These are phyloP conservation scores for Linnemannia schmuckeri DNA, from an alignment of 192 early-diverging fungal species.

Conservation along the genomic window DNA sequence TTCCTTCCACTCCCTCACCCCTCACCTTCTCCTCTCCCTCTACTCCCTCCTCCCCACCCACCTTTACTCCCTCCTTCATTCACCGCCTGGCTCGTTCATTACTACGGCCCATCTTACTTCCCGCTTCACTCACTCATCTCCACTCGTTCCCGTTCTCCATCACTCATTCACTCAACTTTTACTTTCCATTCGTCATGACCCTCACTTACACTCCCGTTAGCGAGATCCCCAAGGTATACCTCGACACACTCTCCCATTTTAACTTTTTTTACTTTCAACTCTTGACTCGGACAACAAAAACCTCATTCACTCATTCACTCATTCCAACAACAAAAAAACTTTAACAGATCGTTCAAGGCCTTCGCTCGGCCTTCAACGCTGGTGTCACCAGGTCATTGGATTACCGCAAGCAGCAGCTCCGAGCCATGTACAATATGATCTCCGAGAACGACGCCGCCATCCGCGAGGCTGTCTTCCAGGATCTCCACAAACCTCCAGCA, in stretches of 20 bases:
- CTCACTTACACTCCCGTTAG: slow-evolving; percentile 35
- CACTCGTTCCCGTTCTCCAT: not conserved
- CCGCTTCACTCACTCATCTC: not conserved
- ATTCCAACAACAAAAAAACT: not conserved
- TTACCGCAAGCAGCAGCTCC: slow-evolving; percentile 74
- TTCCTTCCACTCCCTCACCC: not conserved
- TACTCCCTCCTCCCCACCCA: not conserved
- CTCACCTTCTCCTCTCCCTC: not conserved
- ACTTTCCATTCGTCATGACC: slow-evolving; percentile 22
- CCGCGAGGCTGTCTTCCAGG: slow-evolving; percentile 70
- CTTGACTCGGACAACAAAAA: not conserved
- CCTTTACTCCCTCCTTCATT: not conserved
- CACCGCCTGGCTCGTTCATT: slow-evolving; percentile 20
- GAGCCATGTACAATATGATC: slow-evolving; percentile 70
- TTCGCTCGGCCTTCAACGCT: slow-evolving; percentile 53
- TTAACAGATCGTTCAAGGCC: slow-evolving; percentile 54
- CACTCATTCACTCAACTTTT: not conserved
- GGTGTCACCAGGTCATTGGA: slow-evolving; percentile 61
- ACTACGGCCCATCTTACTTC: slow-evolving; percentile 21
- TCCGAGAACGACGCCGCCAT: slow-evolving; percentile 72
- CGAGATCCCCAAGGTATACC: slow-evolving; percentile 48
- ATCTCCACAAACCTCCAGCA: slow-evolving; percentile 69
- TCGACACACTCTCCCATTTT: not conserved
- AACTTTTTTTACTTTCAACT: not conserved
- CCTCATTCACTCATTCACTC: not conserved